Evolutionary conservation across 1,284 basidiomycete genomes (phyloP).

Genomic region (Athelia sp.): DNA sequence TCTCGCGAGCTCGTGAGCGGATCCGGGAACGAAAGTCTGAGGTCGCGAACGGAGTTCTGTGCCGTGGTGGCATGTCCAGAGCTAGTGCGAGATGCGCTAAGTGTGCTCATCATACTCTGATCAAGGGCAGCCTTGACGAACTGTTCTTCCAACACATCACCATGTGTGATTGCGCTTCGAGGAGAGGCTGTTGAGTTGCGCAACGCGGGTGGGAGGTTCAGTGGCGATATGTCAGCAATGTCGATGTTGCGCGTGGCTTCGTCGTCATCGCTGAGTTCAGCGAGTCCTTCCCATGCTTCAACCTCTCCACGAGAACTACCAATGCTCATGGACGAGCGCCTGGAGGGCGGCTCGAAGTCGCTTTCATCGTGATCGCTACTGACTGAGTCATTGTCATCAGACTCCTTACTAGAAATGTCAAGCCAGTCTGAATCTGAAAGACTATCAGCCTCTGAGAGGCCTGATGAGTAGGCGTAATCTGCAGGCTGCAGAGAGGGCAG

Average conservation of each 20-base stretch:
- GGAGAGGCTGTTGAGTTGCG: background rate
- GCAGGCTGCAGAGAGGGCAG: conserved; percentile 12
- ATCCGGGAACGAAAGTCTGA: conserved; percentile 73
- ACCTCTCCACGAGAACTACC: conserved; percentile 62
- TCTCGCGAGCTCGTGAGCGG: conserved; percentile 63
- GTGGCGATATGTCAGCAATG: conserved; percentile 19
- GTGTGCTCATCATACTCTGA: conserved; percentile 73
- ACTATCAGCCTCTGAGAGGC: conserved; percentile 55
- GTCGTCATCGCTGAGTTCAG: conserved; percentile 53
- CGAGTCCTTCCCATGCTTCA: conserved; percentile 70
- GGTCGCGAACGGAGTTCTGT: conserved; percentile 59
- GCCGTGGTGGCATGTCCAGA: conserved; percentile 41
- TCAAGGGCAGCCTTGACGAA: conserved; percentile 66
- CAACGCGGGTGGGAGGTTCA: conserved; percentile 20
- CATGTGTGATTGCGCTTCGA: conserved; percentile 16
- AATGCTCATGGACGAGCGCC: conserved; percentile 61
- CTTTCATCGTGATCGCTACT: conserved; percentile 54
- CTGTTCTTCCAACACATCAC: conserved; percentile 50
- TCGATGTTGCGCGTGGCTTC: conserved; percentile 24
- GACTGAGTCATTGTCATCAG: conserved; percentile 64
- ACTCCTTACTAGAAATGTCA: conserved; percentile 62
- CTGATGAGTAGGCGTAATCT: conserved; percentile 26
- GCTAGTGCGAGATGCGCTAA: conserved; percentile 63
- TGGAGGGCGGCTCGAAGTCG: conserved; percentile 48
- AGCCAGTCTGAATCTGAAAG: conserved; percentile 78